Evolutionary conservation across 1,139 yeast species (phyloP).

Genomic region (Hansenula lynferdii): DNA sequence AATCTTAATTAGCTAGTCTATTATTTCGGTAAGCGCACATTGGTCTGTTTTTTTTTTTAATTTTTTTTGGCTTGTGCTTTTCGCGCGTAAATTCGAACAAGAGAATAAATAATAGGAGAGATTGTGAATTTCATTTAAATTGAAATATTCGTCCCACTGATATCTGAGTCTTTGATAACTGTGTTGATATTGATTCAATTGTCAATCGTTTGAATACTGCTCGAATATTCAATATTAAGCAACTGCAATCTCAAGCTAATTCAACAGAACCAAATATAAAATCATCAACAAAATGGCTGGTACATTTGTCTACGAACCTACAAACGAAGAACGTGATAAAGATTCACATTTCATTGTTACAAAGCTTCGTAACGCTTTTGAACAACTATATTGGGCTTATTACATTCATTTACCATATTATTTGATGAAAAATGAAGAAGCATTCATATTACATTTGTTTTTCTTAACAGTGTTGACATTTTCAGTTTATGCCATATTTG

Average conservation of each 20-base stretch:
- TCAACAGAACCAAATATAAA: not conserved
- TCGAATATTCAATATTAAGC: not conserved
- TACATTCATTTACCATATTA: slow-evolving; percentile 37
- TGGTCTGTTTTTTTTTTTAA: not conserved
- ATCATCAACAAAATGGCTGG: slow-evolving; percentile 15
- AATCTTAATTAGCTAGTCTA: not conserved
- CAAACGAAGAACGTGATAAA: slow-evolving; percentile 19
- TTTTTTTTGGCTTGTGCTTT: not conserved
- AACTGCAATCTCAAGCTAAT: not conserved
- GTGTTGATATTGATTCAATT: not conserved
- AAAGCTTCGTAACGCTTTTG: slow-evolving; percentile 16
- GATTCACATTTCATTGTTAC: slow-evolving; percentile 16
- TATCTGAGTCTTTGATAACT: no score
- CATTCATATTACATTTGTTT: slow-evolving; percentile 31
- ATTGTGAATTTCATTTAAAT: not conserved
- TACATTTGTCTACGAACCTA: slow-evolving; percentile 20
- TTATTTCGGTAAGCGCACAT: not conserved
- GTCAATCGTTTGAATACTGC: not conserved
- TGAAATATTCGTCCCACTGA: no score
- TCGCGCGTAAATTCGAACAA: not conserved
- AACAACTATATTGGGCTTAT: slow-evolving; percentile 33
- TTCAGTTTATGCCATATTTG: slow-evolving; percentile 22
- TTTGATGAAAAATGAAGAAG: slow-evolving; percentile 34
- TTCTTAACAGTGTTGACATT: slow-evolving; percentile 26
- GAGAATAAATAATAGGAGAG: not conserved